phyloP scores from a whole-genome alignment of 2,329 filamentous ascomycete genomes.

The Aphanocladium album region DNA sequence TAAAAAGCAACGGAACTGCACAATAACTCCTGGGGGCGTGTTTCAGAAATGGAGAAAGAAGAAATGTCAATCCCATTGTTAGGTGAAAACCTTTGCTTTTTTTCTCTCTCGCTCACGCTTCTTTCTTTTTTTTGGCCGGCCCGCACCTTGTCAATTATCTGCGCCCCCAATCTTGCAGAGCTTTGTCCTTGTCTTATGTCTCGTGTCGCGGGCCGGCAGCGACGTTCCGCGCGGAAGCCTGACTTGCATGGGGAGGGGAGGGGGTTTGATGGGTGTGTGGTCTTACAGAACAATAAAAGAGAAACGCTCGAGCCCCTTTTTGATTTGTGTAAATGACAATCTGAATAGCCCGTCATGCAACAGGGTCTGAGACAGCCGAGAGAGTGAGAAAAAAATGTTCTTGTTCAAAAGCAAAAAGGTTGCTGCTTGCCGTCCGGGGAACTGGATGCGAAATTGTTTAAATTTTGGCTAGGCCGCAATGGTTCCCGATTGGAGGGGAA shows the following conservation, averaged over 20 bases:
- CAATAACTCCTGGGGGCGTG: neutral
- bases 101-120: neutral
- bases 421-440: neutral
- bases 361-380: conserved; percentile 1
- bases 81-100: neutral
- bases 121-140: too few species aligned
- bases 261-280: neutral
- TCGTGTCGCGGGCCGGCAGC: neutral
- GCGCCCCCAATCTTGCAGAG: conserved; percentile 1
- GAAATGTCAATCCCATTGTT: conserved; percentile 6
- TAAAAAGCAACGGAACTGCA: neutral
- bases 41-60: neutral
- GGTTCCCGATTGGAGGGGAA: conserved; percentile 1
- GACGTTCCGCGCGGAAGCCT: neutral
- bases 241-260: neutral
- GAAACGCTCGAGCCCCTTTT: conserved; percentile 6
- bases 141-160: neutral
- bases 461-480: neutral
- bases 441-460: neutral
- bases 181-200: conserved; percentile 8
- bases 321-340: neutral
- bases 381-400: neutral
- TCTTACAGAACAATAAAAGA: conserved; percentile 12
- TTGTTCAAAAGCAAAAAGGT: neutral
- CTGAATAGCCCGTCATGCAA: neutral